A percentile compares a stretch with the other conserved stretches of the same genome.
These are phyloP conservation scores for Pezicula carpinea DNA, from an alignment of 2,329 filamentous ascomycete genomes.

Conservation along the genomic window DNA sequence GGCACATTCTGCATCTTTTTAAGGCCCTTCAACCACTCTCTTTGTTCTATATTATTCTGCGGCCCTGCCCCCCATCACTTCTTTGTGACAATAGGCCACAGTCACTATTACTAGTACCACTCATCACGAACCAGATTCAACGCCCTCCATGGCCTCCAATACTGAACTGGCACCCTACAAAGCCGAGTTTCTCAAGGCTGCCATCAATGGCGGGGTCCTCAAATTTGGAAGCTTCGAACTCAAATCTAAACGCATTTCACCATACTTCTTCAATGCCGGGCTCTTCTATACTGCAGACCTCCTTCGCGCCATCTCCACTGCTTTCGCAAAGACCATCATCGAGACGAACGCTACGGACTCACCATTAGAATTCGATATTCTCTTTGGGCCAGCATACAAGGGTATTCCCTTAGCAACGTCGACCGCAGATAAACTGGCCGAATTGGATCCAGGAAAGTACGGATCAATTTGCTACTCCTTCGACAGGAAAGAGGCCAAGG, in stretches of 20 bases:
- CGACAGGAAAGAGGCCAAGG: slow-evolving; percentile 94
- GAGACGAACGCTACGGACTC: too few species aligned
- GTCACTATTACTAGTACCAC: too few species aligned
- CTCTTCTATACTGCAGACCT: slow-evolving; percentile 80
- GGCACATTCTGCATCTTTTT: too few species aligned
- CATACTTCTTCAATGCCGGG: slow-evolving; percentile 98
- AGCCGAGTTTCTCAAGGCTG: slow-evolving; percentile 64
- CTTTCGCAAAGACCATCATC: slow-evolving; percentile 71
- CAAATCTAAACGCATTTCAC: slow-evolving; percentile 83
- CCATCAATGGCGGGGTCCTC: slow-evolving; percentile 64
- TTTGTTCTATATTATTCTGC: too few species aligned
- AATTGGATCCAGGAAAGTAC: slow-evolving; percentile 62
- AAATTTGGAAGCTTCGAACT: slow-evolving; percentile 82
- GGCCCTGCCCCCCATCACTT: too few species aligned
- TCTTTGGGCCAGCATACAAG: slow-evolving; percentile 96
- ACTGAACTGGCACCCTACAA: slow-evolving; percentile 57
- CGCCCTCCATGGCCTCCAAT: slow-evolving; percentile 17
- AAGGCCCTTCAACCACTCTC: too few species aligned
- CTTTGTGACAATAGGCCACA: too few species aligned
- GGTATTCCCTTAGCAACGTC: slow-evolving; percentile 86
- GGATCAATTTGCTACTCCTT: slow-evolving; percentile 76
- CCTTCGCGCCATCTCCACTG: slow-evolving; percentile 70
- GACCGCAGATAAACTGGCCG: slow-evolving; percentile 69
- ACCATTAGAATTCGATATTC: too few species aligned
- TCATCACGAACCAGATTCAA: too few species aligned